Evolutionary conservation across 306 rosid genomes (phyloP).

Genomic region (Hylodesmum podocarpum): DNA sequence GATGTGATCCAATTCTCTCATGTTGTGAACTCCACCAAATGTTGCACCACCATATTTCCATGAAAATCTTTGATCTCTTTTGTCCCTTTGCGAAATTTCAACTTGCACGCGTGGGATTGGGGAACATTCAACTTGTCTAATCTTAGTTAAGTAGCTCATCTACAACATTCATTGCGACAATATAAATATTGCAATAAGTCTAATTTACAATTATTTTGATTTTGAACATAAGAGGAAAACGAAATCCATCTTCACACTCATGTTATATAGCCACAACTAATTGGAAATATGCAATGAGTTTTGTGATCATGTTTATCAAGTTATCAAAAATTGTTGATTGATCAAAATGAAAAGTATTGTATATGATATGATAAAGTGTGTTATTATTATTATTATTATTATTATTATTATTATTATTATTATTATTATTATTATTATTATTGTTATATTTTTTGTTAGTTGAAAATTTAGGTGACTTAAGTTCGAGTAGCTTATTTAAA

Average conservation of each 20-base stretch:
- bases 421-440: no score
- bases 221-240: not conserved
- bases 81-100: not conserved
- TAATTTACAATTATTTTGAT: not conserved
- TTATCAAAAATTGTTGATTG: not conserved
- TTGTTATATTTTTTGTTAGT: no score
- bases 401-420: no score
- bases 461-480: no score
- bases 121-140: not conserved
- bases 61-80: not conserved
- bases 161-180: not conserved
- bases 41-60: not conserved
- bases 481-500: no score
- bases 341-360: not conserved
- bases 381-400: no score
- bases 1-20: slow-evolving; percentile 27
- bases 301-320: not conserved
- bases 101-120: slow-evolving; percentile 19
- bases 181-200: not conserved
- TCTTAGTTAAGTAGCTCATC: not conserved
- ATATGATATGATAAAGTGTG: not conserved
- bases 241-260: not conserved
- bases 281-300: not conserved
- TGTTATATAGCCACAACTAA: not conserved
- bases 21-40: slow-evolving; percentile 32